A percentile compares a stretch with the other conserved stretches of the same genome.
These are phyloP conservation scores for Pichia phayaonensis DNA, from an alignment of 805 yeast species.

Conservation along the genomic window DNA sequence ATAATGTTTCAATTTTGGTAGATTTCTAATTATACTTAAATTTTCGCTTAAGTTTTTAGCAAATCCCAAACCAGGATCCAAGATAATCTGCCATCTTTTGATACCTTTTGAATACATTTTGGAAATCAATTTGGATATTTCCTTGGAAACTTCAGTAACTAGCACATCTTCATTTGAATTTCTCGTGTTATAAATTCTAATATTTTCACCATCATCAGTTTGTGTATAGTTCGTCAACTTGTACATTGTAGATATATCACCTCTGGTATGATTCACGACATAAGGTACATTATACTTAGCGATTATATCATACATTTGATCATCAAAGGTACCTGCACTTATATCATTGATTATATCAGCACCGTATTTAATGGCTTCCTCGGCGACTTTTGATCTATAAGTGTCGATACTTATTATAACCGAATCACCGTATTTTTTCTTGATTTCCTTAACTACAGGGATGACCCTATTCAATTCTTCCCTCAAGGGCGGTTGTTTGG, in stretches of 20 bases:
- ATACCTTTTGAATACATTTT: constrained; percentile 59
- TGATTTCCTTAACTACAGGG: constrained; percentile 58
- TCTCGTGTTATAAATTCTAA: constrained; percentile 12
- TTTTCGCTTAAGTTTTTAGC: constrained; percentile 80
- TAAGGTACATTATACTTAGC: constrained; percentile 68
- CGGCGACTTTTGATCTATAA: constrained; percentile 70
- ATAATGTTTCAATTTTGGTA: constrained; percentile 42
- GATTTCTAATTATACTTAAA: constrained; percentile 48
- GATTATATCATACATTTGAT: constrained; percentile 57
- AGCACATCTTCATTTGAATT: constrained; percentile 26
- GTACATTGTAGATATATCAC: constrained; percentile 70
- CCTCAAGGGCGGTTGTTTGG: constrained; percentile 48
- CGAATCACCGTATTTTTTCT: constrained; percentile 29
- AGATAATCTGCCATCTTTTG: constrained; percentile 79
- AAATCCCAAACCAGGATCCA: constrained; percentile 96
- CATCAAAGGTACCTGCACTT: constrained; percentile 70
- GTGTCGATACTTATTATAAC: constrained; percentile 81
- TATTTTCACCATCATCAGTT: constrained; percentile 23
- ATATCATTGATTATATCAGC: constrained; percentile 92
- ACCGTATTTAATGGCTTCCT: constrained; percentile 59
- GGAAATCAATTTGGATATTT: constrained; percentile 47
- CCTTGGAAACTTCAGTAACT: constrained; percentile 50
- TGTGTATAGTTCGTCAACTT: constrained; percentile 43
- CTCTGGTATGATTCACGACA: constrained; percentile 78
- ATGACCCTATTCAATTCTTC: constrained; percentile 67